phyloP scores from a whole-genome alignment of 495 filamentous ascomycete genomes.

The Penicillium subrubescens region DNA sequence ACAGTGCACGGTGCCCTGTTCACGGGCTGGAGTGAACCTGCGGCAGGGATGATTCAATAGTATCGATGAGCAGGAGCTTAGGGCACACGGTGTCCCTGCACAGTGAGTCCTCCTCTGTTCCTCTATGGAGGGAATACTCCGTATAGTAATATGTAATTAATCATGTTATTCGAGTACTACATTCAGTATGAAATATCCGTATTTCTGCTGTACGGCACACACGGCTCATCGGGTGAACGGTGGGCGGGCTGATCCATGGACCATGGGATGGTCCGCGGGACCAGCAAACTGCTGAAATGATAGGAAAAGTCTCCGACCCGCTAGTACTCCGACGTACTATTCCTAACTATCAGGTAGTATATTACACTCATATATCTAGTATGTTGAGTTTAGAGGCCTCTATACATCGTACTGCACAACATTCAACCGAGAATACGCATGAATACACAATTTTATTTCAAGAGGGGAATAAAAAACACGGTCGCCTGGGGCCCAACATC shows the following conservation, averaged over 20 bases:
- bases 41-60: slow-evolving; percentile 6
- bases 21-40: neutral
- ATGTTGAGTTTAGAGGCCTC: too few relatives aligned
- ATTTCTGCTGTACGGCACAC: slow-evolving; percentile 3
- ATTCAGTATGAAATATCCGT: neutral
- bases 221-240: slow-evolving; percentile 28
- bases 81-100: slow-evolving; percentile 3
- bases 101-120: neutral
- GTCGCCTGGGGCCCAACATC: slow-evolving; percentile 7
- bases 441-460: neutral
- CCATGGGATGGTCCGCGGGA: slow-evolving; percentile 3
- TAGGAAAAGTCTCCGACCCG: neutral
- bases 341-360: neutral
- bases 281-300: slow-evolving; percentile 1
- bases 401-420: neutral
- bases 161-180: neutral
- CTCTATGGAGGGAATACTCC: neutral
- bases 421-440: neutral
- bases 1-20: slow-evolving; percentile 22
- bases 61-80: neutral
- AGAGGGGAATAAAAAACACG: neutral
- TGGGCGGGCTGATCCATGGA: slow-evolving; percentile 28
- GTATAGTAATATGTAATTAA: neutral
- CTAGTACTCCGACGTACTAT: neutral
- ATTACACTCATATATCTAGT: neutral